These are phyloP conservation scores for Calonectria fujianensis DNA, from an alignment of 2,329 filamentous ascomycete genomes.

Conservation along the genomic window DNA sequence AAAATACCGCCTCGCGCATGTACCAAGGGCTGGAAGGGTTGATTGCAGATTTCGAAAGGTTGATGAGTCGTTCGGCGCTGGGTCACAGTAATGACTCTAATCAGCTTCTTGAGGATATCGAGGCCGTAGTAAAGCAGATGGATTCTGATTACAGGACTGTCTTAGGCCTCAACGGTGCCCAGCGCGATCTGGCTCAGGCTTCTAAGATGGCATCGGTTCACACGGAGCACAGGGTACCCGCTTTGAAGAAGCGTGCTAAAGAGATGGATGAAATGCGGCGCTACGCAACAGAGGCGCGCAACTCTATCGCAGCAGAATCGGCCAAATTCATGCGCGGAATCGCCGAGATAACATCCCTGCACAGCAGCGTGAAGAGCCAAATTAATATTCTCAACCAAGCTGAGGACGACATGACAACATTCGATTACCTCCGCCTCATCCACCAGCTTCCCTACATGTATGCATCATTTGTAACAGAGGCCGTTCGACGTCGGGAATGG, in stretches of 20 bases:
- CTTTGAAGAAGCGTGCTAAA: slow-evolving; percentile 70
- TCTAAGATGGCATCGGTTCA: slow-evolving; percentile 79
- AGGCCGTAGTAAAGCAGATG: slow-evolving; percentile 90
- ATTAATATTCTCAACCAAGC: slow-evolving; percentile 83
- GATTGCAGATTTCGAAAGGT: slow-evolving; percentile 77
- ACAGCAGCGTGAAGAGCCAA: slow-evolving; percentile 82
- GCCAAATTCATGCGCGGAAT: slow-evolving; percentile 88
- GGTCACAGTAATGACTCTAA: slow-evolving; percentile 77
- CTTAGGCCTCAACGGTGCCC: slow-evolving; percentile 79
- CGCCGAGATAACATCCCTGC: slow-evolving; percentile 84
- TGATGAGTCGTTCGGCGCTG: slow-evolving; percentile 72
- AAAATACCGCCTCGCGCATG: slow-evolving; percentile 76
- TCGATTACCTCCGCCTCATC: slow-evolving; percentile 87
- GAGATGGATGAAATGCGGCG: slow-evolving; percentile 78
- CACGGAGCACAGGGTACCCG: slow-evolving; percentile 77
- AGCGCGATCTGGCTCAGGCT: slow-evolving; percentile 75
- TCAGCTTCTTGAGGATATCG: slow-evolving; percentile 87
- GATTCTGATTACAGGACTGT: slow-evolving; percentile 89
- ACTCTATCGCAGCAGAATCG: slow-evolving; percentile 78
- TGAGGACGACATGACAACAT: slow-evolving; percentile 85
- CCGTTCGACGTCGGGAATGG: slow-evolving; percentile 92
- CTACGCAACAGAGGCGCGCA: slow-evolving; percentile 79
- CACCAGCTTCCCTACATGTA: slow-evolving; percentile 92
- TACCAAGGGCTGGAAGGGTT: slow-evolving; percentile 77
- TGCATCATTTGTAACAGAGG: slow-evolving; percentile 90